Base-by-base conservation (phyloP, 2,329 filamentous ascomycete species). In the Conoideocrella luteorostrata region DNA sequence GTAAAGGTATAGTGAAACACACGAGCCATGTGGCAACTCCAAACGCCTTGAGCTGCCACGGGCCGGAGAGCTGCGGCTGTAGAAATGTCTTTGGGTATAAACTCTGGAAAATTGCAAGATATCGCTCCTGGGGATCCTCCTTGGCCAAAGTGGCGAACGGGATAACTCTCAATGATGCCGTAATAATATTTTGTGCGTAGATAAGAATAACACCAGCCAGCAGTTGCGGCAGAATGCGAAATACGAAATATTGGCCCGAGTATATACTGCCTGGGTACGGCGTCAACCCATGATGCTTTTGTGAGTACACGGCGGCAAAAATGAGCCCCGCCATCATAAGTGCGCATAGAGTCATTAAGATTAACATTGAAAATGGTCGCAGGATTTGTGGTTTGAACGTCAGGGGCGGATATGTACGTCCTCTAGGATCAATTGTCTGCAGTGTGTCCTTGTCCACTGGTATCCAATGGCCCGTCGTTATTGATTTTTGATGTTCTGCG, bases 201-300 rank as follows among this genome's bases (percentile, higher is more conserved):
- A 96, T 61, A 36, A 93, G 71, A 28, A 95, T 66, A 11, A 83
- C 52, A 17, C 80, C 80, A 0, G 82, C 87, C 12, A 94, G 58
- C 0, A 95, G 68, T 45, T 89, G 88, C 2, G 91, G 90, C 2
- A 96, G 67, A 50, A 95, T 87, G 48, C 88, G 78, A 61, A 95
- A 93, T 37, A 94, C 64, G 60, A 96, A 95, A 64, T 94, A 95
- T 51, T 82, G 75, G 7, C 74, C 74, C 39, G 83, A 84, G 48
- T 86, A 84, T 45, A 88, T 83, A 23, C 66, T 71, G 36, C 74
- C 74, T 26, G 69, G 67, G 59, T 90, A 95, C 4, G 73, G 64
- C 57, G 77, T 80, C 11, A 96, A 67, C 1, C 88, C 88, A 9
- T 72, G 62, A 50, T 82, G 72, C 5, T 65, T 61, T 29, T 71